Percentiles rank a stretch among this genome's conserved stretches.
phyloP scores from a whole-genome alignment of 306 rosid genomes.

The Hylodesmum podocarpum region DNA sequence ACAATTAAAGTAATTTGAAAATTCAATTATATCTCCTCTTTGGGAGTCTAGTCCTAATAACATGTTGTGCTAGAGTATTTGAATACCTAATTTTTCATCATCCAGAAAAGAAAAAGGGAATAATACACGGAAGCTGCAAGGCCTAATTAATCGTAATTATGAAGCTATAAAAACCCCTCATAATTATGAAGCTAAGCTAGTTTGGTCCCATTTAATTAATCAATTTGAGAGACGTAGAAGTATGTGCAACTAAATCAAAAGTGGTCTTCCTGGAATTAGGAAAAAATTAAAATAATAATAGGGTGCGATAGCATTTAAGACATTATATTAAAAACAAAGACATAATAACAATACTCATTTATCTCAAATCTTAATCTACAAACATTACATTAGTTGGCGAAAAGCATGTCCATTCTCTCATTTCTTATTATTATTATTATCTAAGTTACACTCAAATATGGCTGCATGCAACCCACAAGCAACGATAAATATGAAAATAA shows the following conservation, averaged over 20 bases:
- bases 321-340: not conserved
- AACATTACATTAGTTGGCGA: slow-evolving; percentile 29
- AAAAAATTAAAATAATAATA: not conserved
- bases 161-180: not conserved
- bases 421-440: not conserved
- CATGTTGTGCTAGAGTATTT: not conserved
- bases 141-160: slow-evolving; percentile 17
- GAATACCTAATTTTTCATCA: slow-evolving; percentile 5
- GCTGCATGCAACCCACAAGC: slow-evolving; percentile 20
- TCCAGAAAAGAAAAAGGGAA: not conserved
- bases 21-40: not conserved
- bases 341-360: not conserved
- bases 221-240: slow-evolving; percentile 18
- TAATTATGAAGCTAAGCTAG: slow-evolving; percentile 20
- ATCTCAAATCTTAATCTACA: not conserved
- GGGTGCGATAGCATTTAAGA: not conserved
- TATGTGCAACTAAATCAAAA: slow-evolving; percentile 2
- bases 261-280: not conserved
- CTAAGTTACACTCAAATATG: not conserved
- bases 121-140: slow-evolving; percentile 17
- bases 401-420: slow-evolving; percentile 38
- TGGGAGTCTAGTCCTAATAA: not conserved
- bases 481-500: not conserved
- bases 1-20: not conserved
- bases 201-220: slow-evolving; percentile 32